A percentile compares a stretch with the other conserved stretches of the same genome.
Evolutionary conservation across 1,139 yeast species (phyloP).

Genomic region (Lodderomyces theae): DNA sequence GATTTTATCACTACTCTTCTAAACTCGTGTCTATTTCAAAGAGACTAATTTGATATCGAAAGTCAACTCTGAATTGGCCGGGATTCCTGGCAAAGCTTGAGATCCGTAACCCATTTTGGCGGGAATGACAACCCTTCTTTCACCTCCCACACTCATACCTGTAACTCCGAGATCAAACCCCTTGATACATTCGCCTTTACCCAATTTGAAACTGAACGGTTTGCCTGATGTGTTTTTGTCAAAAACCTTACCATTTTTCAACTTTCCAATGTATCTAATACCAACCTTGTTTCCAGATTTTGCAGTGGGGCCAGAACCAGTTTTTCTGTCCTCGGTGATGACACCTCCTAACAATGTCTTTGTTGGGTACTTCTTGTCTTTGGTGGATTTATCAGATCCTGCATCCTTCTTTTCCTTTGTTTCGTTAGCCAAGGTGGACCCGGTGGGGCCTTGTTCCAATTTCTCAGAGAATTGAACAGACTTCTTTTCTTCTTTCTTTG

Average conservation of each 20-base stretch:
- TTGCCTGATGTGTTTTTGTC: conserved; percentile 97
- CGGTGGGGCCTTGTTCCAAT: conserved; percentile 91
- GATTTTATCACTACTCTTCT: too few species aligned
- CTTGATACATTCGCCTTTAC: conserved; percentile 97
- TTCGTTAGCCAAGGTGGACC: conserved; percentile 40
- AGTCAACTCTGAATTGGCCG: conserved; percentile 93
- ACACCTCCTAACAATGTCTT: conserved; percentile 92
- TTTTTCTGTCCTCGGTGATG: conserved; percentile 84
- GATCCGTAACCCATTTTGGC: conserved; percentile 96
- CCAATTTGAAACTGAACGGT: conserved; percentile 87
- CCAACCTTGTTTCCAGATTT: conserved; percentile 90
- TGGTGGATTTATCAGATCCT: conserved; percentile 22
- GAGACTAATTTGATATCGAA: conserved; percentile 94
- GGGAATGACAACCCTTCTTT: conserved; percentile 96
- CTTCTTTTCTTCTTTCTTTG: conserved; percentile 43
- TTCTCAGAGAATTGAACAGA: conserved; percentile 85
- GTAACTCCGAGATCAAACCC: conserved; percentile 99
- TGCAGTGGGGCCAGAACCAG: conserved; percentile 85
- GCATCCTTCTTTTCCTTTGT: conserved; percentile 22
- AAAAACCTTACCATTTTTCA: conserved; percentile 91
- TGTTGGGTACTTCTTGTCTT: conserved; percentile 51
- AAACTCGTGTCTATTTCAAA: conserved; percentile 53
- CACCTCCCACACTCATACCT: conserved; percentile 99
- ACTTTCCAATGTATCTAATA: conserved; percentile 96
- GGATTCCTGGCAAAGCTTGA: conserved; percentile 92